Percentiles rank a stretch among this genome's conserved stretches.
phyloP scores from a whole-genome alignment of 1,139 yeast species.

The Blastobotrys capitulatus region DNA sequence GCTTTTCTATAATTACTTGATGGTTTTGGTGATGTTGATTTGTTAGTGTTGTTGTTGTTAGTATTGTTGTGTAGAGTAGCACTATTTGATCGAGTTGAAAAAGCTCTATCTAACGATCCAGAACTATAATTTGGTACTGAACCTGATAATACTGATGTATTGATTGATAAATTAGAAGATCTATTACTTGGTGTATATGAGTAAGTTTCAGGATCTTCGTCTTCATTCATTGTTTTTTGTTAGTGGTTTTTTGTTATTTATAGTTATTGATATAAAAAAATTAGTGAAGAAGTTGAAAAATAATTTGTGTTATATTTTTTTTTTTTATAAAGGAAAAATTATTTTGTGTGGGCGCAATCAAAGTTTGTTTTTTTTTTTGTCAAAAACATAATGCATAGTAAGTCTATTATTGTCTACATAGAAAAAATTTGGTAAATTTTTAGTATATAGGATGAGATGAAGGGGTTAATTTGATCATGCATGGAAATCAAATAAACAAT shows the following conservation, averaged over 20 bases:
- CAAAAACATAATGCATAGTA: too few species aligned
- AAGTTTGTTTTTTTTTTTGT: not conserved
- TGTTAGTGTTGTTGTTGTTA: not conserved
- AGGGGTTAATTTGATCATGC: too few species aligned
- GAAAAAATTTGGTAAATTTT: too few species aligned
- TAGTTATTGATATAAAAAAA: not conserved
- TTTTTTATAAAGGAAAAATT: too few species aligned
- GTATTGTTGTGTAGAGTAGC: not conserved
- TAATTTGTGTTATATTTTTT: too few species aligned
- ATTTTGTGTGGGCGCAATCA: not conserved
- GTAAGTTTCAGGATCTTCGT: slow-evolving; percentile 7
- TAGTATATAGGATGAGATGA: too few species aligned
- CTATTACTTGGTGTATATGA: slow-evolving; percentile 9
- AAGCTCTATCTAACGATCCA: not conserved
- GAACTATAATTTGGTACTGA: not conserved
- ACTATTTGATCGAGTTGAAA: not conserved
- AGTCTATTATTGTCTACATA: too few species aligned
- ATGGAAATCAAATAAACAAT: too few species aligned
- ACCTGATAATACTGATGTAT: not conserved
- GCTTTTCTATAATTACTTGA: not conserved
- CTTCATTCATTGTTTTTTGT: slow-evolving; percentile 5
- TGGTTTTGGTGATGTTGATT: not conserved
- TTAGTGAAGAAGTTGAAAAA: not conserved
- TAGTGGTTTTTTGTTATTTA: not conserved
- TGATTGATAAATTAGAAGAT: slow-evolving; percentile 3